Evolutionary conservation across 2,329 filamentous ascomycete genomes (phyloP), one percentile per base, ranked within the genome.

Genomic region (Cylindrodendrum hubeiense): DNA sequence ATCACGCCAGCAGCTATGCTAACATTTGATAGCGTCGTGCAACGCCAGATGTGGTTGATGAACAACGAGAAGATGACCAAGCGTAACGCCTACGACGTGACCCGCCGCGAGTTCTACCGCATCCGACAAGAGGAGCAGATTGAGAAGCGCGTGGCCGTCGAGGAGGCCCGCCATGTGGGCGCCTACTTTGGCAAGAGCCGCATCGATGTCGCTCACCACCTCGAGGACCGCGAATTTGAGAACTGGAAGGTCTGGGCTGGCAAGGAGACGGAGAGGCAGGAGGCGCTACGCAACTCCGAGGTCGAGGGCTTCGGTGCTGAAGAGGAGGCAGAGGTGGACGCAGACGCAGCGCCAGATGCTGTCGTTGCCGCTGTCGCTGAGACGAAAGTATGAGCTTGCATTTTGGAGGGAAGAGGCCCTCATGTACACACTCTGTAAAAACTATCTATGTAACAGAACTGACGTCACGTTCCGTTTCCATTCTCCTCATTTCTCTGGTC

Each of bases 41-140:
- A 98, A 81, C 90, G 95, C 67, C 95, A 98, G 78, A 78, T 96
- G 64, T 97, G 91, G 88, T 86, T 98, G 66, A 93, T 97, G 83
- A 81, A 92, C 58, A 89, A 89, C 68, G 74, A 85, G 9, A 82
- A 84, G 56, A 86, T 93, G 77, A 86, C 84, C 53, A 88, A 88
- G 77, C 84, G 86, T 43, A 79, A 88, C 71, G 94, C 96, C 33
- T 99, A 99, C 83, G 95, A 98, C 80, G 83, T 85, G 60, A 94
- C 93, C 8, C 92, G 96, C 65, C 91, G 91, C 70, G 95, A 99
- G 79, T 97, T 98, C 81, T 99, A 99, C 83, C 84, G 87, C 49
- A 81, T 95, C 68, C 91, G 96, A 64, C 91, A 97, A 73, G 85
- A 89, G 65, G 90, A 97, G 73, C 94, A 98, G 70, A 88, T 97